Conservation (phyloP, 2,329 filamentous ascomycete genomes). For the Dothistroma septosporum region DNA sequence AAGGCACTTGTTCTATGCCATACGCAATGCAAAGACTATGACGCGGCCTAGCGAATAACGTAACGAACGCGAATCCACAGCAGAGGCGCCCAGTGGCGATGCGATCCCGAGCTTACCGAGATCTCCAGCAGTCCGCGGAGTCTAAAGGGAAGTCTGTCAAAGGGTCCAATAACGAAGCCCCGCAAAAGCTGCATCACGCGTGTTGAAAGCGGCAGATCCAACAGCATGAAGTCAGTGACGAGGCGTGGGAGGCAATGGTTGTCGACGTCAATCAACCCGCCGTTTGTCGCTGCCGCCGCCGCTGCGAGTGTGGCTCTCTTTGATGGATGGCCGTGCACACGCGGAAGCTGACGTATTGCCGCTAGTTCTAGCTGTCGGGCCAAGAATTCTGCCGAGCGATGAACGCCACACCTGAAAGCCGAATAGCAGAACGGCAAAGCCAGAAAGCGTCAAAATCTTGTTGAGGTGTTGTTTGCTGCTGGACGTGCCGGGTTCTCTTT, state of each 20-base stretch:
- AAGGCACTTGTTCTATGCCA: not conserved
- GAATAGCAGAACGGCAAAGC: not conserved
- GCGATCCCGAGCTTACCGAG: not conserved
- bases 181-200: not conserved
- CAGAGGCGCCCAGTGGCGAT: not conserved
- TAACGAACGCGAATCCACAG: not conserved
- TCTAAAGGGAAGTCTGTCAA: not conserved
- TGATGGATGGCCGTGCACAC: not conserved
- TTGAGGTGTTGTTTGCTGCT: not conserved
- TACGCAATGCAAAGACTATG: slow-evolving; percentile 12
- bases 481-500: not conserved
- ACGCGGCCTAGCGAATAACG: slow-evolving; percentile 4
- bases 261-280: not conserved
- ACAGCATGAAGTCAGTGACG: not conserved
- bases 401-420: not conserved
- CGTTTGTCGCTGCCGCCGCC: not conserved
- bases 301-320: no score
- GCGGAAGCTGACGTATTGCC: not conserved
- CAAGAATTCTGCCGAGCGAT: not conserved
- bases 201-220: not conserved
- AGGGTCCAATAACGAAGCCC: not conserved
- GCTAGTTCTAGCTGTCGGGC: not conserved
- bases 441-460: not conserved
- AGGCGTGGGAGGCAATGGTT: not conserved
- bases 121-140: not conserved